Percentiles rank a stretch among this genome's conserved stretches.
phyloP scores from a whole-genome alignment of 208 protist genomes.

The Endotrypanum monterogeii region DNA sequence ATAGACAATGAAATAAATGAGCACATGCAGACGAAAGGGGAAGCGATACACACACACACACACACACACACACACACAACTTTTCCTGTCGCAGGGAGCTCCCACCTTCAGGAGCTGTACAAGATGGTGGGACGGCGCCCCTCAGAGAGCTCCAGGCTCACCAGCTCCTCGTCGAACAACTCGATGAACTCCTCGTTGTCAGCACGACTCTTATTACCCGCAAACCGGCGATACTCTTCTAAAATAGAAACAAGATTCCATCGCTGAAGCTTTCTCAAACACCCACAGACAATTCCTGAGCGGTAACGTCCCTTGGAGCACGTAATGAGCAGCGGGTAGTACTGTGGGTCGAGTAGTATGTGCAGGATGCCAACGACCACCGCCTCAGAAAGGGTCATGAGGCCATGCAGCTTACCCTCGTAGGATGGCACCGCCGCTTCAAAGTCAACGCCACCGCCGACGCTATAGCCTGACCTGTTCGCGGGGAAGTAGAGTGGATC shows the following conservation, averaged over 20 bases:
- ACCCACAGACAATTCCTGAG: slow-evolving; percentile 97
- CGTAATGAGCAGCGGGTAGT: slow-evolving; percentile 97
- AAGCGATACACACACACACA: too few species aligned
- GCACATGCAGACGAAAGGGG: not conserved
- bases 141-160: slow-evolving; percentile 76
- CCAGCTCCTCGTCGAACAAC: slow-evolving; percentile 98
- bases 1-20: not conserved
- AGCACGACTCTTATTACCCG: slow-evolving; percentile 90
- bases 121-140: slow-evolving; percentile 73
- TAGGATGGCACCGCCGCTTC: slow-evolving; percentile 18
- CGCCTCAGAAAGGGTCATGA: slow-evolving; percentile 86
- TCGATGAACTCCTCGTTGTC: slow-evolving; percentile 99
- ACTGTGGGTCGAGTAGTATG: slow-evolving; percentile 92
- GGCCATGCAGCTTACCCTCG: slow-evolving; percentile 31
- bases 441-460: not conserved
- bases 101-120: slow-evolving; percentile 33
- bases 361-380: slow-evolving; percentile 93
- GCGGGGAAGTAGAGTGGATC: slow-evolving; percentile 22
- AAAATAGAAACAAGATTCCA: slow-evolving; percentile 98
- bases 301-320: slow-evolving; percentile 96
- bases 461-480: not conserved
- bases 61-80: not conserved
- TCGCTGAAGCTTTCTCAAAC: slow-evolving; percentile 96
- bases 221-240: slow-evolving; percentile 97
- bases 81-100: not conserved